Conservation (phyloP, 2,329 filamentous ascomycete genomes). For the Exophiala mesophila region DNA sequence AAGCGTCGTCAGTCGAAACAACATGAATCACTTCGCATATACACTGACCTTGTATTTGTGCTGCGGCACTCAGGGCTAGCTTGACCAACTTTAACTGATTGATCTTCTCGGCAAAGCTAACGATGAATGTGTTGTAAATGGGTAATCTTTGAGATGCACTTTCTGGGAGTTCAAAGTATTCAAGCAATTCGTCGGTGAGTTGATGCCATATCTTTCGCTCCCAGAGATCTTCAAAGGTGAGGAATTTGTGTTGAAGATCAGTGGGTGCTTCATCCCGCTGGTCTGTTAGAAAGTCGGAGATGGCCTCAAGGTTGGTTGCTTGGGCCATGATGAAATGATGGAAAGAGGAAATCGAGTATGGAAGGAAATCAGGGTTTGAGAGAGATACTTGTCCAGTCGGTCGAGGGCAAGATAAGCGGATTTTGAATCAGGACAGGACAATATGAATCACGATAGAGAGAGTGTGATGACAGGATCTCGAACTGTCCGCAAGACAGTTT, state of each 20-base stretch:
- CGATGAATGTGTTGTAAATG: constrained; percentile 91
- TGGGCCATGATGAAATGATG: constrained; percentile 13
- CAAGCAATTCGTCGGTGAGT: constrained; percentile 80
- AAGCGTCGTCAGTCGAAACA: constrained; percentile 1
- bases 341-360: not conserved
- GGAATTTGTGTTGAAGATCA: constrained; percentile 79
- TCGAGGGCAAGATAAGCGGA: no score
- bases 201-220: constrained; percentile 99
- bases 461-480: not conserved
- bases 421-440: no score
- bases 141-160: constrained; percentile 80
- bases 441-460: not conserved
- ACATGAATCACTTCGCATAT: constrained; percentile 13
- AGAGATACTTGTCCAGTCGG: no score
- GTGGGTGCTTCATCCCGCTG: constrained; percentile 84
- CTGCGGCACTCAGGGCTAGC: constrained; percentile 78
- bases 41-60: constrained; percentile 68
- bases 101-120: constrained; percentile 96
- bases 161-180: constrained; percentile 78
- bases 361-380: not conserved
- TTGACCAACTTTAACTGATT: constrained; percentile 97
- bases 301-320: constrained; percentile 36
- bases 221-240: constrained; percentile 94
- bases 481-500: not conserved
- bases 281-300: constrained; percentile 85